These are phyloP conservation scores for Hymenoscyphus infarciens DNA, from an alignment of 2,329 filamentous ascomycete species.

Conservation along the genomic window DNA sequence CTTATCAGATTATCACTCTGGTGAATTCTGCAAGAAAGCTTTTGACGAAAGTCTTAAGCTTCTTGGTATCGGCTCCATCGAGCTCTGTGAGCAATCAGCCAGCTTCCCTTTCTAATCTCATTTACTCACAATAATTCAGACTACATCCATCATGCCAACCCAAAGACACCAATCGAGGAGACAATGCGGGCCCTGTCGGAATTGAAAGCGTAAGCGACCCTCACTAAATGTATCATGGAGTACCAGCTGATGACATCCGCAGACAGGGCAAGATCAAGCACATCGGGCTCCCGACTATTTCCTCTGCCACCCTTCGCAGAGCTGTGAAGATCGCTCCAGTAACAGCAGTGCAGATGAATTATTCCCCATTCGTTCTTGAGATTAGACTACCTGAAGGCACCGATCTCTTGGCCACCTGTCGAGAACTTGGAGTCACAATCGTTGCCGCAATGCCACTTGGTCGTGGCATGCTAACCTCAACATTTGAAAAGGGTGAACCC, in stretches of 20 bases:
- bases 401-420: conserved; percentile 49
- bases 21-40: conserved; percentile 40
- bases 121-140: no score
- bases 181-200: conserved; percentile 40
- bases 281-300: conserved; percentile 51
- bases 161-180: conserved; percentile 40
- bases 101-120: no score
- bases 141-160: conserved; percentile 40
- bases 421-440: conserved; percentile 54
- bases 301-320: conserved; percentile 47
- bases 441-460: conserved; percentile 59
- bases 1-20: conserved; percentile 34
- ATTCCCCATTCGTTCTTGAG: conserved; percentile 50
- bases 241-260: background rate
- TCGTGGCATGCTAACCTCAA: conserved; percentile 43
- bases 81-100: conserved; percentile 17
- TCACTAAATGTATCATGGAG: background rate
- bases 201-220: conserved; percentile 33
- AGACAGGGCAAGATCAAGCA: conserved; percentile 54
- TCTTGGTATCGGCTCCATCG: conserved; percentile 41
- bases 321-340: conserved; percentile 48
- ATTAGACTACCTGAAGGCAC: conserved; percentile 49
- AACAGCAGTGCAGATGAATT: conserved; percentile 47
- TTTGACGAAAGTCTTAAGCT: conserved; percentile 39
- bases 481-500: conserved; percentile 10